Evolutionary conservation across 179 eudicot genomes (phyloP), one percentile per base, ranked within the genome.

Genomic region (Drosera spatulata): DNA sequence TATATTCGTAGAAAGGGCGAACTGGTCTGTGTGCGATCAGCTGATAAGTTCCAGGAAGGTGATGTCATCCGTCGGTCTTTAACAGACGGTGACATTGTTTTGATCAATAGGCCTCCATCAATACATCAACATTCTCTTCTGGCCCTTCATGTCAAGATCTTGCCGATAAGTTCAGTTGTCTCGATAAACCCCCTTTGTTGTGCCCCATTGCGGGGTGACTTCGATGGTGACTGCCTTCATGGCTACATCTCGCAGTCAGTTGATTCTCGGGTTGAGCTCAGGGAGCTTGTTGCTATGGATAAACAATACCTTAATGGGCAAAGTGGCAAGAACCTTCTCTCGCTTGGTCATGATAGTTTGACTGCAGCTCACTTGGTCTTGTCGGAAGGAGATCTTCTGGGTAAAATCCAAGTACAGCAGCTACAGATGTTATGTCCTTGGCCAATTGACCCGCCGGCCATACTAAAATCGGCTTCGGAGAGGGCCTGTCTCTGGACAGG

Each of bases 151-250:
- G 99, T 84, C 2, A 86, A 79, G 69, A 72, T 86, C 50, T 86
- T 89, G 40, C 95, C 97, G 0, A 71, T 82, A 33, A 78, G 70
- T 44, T 79, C 80, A 12, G 97, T 89, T 62, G 80, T 89, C 33
- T 76, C 95, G 0, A 79, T 93, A 50, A 93, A 93, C 53, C 99
- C 99, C 3, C 73, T 93, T 7, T 73, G 84, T 4, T 93, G 99
- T 72, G 75, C 87, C 50, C 99, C 99, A 33, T 78, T 93, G 41
- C 82, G 80, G 14, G 99, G 97, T 11, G 99, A 93, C 69, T 93
- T 93, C 46, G 99, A 93, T 49, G 99, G 99, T 33, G 99, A 93
- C 66, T 84, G 97, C 67, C 81, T 88, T 53, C 99, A 93, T 59
- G 99, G 97, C 6, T 93, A 77, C 56, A 79, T 93, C 55, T 95